Conservation (phyloP, 768 basidiomycete genomes). For the Kwoniella shandongensis region DNA sequence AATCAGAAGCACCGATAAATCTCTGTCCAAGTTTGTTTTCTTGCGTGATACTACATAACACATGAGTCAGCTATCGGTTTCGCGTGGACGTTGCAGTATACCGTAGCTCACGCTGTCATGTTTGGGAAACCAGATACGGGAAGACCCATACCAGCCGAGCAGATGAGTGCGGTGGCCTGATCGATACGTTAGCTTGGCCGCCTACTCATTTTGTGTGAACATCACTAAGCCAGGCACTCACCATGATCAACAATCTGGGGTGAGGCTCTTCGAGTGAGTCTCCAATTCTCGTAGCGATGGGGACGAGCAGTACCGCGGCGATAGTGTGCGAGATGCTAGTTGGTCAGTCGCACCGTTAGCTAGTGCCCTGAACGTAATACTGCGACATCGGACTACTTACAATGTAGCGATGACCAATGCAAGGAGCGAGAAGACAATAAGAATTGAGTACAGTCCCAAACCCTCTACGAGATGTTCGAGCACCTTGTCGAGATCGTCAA, state of each 20-base stretch:
- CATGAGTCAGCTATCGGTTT: too few species aligned
- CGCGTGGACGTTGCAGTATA: too few species aligned
- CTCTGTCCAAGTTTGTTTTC: conserved; percentile 90
- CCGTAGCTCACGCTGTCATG: conserved; percentile 76
- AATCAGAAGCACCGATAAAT: conserved; percentile 79
- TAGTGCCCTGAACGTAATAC: too few species aligned
- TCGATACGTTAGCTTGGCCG: not conserved
- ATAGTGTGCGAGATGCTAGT: conserved; percentile 87
- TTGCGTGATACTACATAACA: conserved; percentile 61
- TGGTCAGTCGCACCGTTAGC: not conserved
- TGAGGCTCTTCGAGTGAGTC: conserved; percentile 69
- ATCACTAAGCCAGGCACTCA: conserved; percentile 47
- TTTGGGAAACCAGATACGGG: conserved; percentile 99
- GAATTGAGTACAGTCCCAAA: conserved; percentile 66
- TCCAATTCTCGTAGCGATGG: conserved; percentile 89
- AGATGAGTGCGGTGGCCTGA: conserved; percentile 72
- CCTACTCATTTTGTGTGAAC: not conserved
- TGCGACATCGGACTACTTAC: too few species aligned
- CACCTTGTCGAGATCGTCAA: conserved; percentile 69
- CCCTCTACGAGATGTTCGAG: conserved; percentile 62
- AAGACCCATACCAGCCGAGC: conserved; percentile 96
- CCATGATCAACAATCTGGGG: conserved; percentile 82
- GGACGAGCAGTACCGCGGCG: conserved; percentile 92
- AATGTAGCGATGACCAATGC: conserved; percentile 52
- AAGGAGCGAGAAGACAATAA: conserved; percentile 64